Conservation (phyloP, 164 flowering plant genomes). For the Stephania japonica region DNA sequence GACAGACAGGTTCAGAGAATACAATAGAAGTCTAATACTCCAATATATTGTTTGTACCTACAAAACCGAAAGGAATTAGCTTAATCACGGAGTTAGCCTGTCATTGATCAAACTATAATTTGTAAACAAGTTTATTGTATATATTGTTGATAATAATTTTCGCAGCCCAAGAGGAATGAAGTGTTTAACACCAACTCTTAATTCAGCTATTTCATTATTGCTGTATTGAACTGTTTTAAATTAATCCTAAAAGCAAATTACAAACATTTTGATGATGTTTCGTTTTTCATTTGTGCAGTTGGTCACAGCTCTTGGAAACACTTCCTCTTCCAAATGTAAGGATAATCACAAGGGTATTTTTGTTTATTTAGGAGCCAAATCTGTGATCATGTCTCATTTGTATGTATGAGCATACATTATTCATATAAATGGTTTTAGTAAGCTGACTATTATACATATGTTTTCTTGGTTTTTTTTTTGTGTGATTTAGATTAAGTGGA, state of each 20-base stretch:
- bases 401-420: not conserved
- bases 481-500: conserved; percentile 51
- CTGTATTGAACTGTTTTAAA: not conserved
- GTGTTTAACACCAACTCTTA: not conserved
- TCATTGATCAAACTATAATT: not conserved
- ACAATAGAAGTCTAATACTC: conserved; percentile 32
- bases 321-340: conserved; percentile 79
- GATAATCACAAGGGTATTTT: conserved; percentile 4
- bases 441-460: not conserved
- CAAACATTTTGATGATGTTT: not conserved
- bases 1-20: conserved; percentile 17
- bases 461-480: not conserved
- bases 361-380: not conserved
- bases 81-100: not conserved
- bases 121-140: not conserved
- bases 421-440: not conserved
- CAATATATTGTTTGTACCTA: conserved; percentile 16
- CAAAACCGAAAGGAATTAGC: conserved; percentile 3
- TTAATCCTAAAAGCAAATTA: not conserved
- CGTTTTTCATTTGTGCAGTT: conserved; percentile 40
- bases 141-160: not conserved
- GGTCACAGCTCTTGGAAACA: conserved; percentile 67
- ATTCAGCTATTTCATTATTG: not conserved
- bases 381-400: no score
- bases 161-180: conserved; percentile 5